phyloP scores from a whole-genome alignment of 768 basidiomycete genomes.

The Pleurotus platypus region DNA sequence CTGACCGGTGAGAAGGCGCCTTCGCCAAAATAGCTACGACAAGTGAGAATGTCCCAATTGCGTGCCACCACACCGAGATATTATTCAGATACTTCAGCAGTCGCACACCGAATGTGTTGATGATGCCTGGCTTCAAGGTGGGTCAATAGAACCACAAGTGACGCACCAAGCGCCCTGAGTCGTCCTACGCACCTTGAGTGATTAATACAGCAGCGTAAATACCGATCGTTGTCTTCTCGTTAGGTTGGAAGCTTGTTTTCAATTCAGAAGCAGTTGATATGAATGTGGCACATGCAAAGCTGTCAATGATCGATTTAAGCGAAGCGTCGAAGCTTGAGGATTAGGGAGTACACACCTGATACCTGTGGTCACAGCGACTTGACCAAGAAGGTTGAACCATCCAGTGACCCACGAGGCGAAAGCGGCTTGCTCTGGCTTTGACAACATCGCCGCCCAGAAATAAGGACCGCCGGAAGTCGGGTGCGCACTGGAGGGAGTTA shows the following conservation, averaged over 20 bases:
- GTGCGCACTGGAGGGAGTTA: constrained; percentile 44
- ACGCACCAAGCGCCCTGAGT: background rate
- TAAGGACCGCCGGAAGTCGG: constrained; percentile 75
- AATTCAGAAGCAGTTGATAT: constrained; percentile 62
- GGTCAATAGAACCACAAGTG: background rate
- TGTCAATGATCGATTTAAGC: constrained; percentile 15
- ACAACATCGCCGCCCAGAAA: constrained; percentile 80
- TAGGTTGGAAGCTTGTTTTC: constrained; percentile 54
- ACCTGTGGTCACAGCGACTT: constrained; percentile 75
- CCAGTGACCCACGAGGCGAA: constrained; percentile 75
- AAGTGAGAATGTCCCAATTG: constrained; percentile 62
- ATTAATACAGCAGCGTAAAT: constrained; percentile 68
- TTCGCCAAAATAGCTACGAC: constrained; percentile 68
- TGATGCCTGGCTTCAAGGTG: constrained; percentile 37
- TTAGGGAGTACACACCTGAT: constrained; percentile 40
- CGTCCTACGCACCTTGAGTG: constrained; percentile 45
- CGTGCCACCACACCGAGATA: constrained; percentile 73
- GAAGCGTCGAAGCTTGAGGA: background rate
- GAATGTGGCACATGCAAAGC: constrained; percentile 66
- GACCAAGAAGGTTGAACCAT: constrained; percentile 73
- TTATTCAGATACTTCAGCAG: constrained; percentile 68
- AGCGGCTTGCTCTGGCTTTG: constrained; percentile 50
- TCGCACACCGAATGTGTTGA: constrained; percentile 73
- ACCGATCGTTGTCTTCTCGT: constrained; percentile 59
- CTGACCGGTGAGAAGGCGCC: constrained; percentile 69